These are phyloP conservation scores for Epichloe elymi DNA, from an alignment of 2,329 filamentous ascomycete genomes.

Conservation along the genomic window DNA sequence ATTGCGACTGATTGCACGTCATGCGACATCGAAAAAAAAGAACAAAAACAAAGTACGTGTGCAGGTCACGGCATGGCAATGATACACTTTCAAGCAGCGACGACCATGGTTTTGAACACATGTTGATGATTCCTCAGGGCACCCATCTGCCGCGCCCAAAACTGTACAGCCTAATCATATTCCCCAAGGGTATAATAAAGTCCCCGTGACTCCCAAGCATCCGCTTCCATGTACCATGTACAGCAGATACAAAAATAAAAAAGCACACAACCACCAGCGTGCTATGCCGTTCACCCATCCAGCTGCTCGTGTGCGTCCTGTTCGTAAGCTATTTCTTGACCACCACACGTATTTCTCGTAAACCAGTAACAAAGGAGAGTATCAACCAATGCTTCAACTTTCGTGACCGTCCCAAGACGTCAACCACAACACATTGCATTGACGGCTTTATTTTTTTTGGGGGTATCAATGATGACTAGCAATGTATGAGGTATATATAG, in stretches of 20 bases:
- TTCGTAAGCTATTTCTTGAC: background rate
- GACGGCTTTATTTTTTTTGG: no score
- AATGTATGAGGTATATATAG: background rate
- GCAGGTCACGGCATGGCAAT: no score
- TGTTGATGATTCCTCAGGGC: no score
- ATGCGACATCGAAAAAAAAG: no score
- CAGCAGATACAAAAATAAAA: background rate
- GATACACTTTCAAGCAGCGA: no score
- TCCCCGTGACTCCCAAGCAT: no score
- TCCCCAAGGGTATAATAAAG: background rate
- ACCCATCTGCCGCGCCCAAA: background rate
- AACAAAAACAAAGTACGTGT: no score
- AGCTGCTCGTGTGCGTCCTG: background rate
- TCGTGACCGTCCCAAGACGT: background rate
- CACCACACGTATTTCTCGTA: background rate
- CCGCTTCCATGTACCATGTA: no score
- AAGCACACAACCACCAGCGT: background rate
- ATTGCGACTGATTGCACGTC: no score
- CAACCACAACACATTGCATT: no score
- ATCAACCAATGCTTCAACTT: background rate
- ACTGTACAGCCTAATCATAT: background rate
- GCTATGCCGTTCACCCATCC: no score
- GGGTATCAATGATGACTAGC: background rate
- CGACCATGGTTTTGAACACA: no score
- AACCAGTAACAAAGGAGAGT: background rate